Percentiles rank a stretch among this genome's conserved stretches.
Evolutionary conservation across 148 eudicot genomes (phyloP).

Genomic region (Mesembryanthemum crystallinum): DNA sequence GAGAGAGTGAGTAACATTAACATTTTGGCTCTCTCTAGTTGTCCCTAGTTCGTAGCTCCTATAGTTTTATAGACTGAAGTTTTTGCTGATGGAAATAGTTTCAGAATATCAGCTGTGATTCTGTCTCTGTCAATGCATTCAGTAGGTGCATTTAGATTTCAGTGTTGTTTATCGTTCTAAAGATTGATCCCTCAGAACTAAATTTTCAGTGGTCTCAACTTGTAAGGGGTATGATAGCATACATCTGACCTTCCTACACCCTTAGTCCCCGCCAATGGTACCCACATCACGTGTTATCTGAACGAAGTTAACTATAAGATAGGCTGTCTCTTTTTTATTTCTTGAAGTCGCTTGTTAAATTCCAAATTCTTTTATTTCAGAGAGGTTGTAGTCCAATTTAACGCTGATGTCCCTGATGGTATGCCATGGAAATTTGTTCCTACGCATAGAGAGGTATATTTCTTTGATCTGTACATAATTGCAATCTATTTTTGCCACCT

Average conservation of each 20-base stretch:
- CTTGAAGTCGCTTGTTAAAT: constrained; percentile 2
- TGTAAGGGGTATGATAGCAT: no score
- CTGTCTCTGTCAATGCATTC: background rate
- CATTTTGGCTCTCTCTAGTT: no score
- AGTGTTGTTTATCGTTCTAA: no score
- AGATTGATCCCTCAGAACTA: no score
- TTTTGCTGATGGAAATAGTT: background rate
- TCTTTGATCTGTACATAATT: background rate
- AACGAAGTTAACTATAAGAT: background rate
- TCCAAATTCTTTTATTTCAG: constrained; percentile 31
- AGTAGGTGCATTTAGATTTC: background rate
- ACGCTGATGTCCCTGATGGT: constrained; percentile 95
- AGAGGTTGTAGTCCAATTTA: constrained; percentile 84
- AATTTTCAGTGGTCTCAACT: no score
- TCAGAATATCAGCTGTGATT: background rate
- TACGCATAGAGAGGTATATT: constrained; percentile 79
- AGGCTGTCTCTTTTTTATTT: background rate
- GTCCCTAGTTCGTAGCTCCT: no score
- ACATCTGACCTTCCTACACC: no score
- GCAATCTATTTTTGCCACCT: background rate
- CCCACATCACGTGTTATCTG: background rate
- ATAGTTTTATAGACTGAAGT: no score
- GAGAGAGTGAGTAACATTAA: no score
- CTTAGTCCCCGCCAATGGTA: background rate
- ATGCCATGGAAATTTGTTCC: constrained; percentile 96